These are phyloP conservation scores for Rhizomucor miehei DNA, from an alignment of 371 early-diverging fungal species.

Conservation along the genomic window DNA sequence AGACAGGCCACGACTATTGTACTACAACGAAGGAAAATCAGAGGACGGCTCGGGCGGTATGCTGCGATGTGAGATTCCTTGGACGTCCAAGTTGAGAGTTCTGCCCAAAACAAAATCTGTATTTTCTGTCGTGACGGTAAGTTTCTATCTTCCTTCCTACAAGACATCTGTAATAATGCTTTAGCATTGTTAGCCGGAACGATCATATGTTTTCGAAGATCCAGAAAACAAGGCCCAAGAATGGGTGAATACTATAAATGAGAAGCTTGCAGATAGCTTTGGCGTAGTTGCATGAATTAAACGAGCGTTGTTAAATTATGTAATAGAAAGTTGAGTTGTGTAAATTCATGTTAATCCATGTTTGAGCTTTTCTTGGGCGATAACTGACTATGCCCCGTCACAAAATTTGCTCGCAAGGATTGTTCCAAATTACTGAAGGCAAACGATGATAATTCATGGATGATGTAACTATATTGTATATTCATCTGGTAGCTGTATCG, in stretches of 20 bases:
- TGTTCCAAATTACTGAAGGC: too few relatives aligned
- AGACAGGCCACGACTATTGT: constrained; percentile 66
- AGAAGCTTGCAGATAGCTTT: constrained; percentile 48
- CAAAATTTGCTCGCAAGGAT: too few relatives aligned
- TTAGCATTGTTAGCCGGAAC: constrained; percentile 41
- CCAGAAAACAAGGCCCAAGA: constrained; percentile 43
- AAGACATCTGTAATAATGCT: not conserved
- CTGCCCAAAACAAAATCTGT: constrained; percentile 58
- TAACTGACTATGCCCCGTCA: too few relatives aligned
- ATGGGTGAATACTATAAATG: constrained; percentile 56
- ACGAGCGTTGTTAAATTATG: too few relatives aligned
- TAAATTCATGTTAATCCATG: too few relatives aligned
- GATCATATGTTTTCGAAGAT: constrained; percentile 62
- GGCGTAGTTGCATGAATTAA: constrained; percentile 29
- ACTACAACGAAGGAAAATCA: constrained; percentile 60
- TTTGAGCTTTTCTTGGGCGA: too few relatives aligned
- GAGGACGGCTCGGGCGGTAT: constrained; percentile 31
- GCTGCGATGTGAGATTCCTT: constrained; percentile 55
- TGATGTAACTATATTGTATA: too few relatives aligned
- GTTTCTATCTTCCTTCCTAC: constrained; percentile 3
- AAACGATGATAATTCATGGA: too few relatives aligned
- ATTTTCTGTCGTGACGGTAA: constrained; percentile 65
- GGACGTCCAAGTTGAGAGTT: constrained; percentile 45
- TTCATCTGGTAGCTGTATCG: too few relatives aligned
- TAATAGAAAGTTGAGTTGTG: too few relatives aligned